Conservation (phyloP, 768 basidiomycete species). For the Pisolithus orientalis region DNA sequence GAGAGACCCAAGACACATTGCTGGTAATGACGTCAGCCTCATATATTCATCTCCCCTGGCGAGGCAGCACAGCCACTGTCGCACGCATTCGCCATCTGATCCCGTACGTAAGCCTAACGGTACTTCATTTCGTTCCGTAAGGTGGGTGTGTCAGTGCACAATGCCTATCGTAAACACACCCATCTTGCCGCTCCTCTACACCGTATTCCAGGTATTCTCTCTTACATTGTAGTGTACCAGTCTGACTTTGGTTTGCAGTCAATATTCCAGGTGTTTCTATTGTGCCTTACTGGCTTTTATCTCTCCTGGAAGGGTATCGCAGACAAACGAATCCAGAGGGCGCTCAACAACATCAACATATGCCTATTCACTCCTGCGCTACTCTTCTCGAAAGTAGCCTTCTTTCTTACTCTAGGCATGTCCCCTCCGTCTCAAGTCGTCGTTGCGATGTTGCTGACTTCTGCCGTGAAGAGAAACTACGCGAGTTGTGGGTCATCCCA, state of each 20-base stretch:
- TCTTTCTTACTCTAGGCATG: conserved; percentile 76
- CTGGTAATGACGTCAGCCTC: background rate
- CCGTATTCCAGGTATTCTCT: conserved; percentile 23
- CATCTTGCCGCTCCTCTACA: conserved; percentile 15
- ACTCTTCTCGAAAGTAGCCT: conserved; percentile 92
- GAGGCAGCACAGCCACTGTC: background rate
- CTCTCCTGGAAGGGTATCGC: conserved; percentile 76
- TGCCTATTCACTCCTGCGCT: conserved; percentile 86
- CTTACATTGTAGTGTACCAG: background rate
- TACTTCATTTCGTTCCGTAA: too few relatives aligned
- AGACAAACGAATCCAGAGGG: conserved; percentile 85
- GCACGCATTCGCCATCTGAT: background rate
- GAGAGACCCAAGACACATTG: background rate
- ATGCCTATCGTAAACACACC: conserved; percentile 2
- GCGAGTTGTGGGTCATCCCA: conserved; percentile 81
- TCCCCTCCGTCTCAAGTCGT: background rate
- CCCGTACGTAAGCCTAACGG: too few relatives aligned
- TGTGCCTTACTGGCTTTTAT: conserved; percentile 79
- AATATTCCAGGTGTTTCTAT: conserved; percentile 80
- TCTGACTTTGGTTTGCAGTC: conserved; percentile 42
- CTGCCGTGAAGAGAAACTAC: conserved; percentile 53
- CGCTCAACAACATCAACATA: conserved; percentile 78
- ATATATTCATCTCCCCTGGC: background rate
- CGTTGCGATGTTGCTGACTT: background rate
- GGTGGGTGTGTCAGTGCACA: too few relatives aligned